Base-by-base conservation (phyloP, 1,284 basidiomycete species). In the Ceratobasidium sp. region DNA sequence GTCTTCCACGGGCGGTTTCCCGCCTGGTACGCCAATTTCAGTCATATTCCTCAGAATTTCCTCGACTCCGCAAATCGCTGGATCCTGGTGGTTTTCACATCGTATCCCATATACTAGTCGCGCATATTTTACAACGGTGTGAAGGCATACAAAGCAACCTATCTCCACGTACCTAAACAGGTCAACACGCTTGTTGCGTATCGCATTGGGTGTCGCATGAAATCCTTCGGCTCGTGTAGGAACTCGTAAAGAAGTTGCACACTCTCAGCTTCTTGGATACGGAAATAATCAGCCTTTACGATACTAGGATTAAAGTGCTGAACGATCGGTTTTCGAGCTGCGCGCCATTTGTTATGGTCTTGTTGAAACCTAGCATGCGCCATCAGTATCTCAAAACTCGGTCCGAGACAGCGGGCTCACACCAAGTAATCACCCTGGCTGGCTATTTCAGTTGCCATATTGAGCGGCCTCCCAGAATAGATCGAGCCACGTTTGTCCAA, bases 151-250 rank as follows among this genome's bases (percentile, higher is more conserved):
- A 4, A 36, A 9, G 39, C 16, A 18, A 10, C 39, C 26, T 36
- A 34, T n/a, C 3, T 12, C 21, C 28, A 50, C 57, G 18, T 16
- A 72, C 70, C 53, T 30, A 72, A 36, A 14, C 43, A 72, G 3
- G 59, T 72, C 36, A 72, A 34, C 14, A 72, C 71, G 23, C 71
- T 72, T 3, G 71, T 64, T 6, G 43, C 60, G 21, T 43, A 72
- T 45, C 71, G 61, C 71, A 72, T 72, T 9, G 60, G 61, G 43
- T 72, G 62, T 2, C 32, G 50, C 61, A 58, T 72, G 28, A 72
- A 65, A 21, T 46, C 18, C 18, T 67, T 36, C 9, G 71, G 71
- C 23, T 48, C 14, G 30, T 64, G 62, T n/a, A 72, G 23, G 32
- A 72, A 64, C 14, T 72, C 71, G n/a, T 70, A 46, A 5, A 70